Evolutionary conservation across 805 yeast genomes (phyloP).

Genomic region (Zygosaccharomyces lentus): DNA sequence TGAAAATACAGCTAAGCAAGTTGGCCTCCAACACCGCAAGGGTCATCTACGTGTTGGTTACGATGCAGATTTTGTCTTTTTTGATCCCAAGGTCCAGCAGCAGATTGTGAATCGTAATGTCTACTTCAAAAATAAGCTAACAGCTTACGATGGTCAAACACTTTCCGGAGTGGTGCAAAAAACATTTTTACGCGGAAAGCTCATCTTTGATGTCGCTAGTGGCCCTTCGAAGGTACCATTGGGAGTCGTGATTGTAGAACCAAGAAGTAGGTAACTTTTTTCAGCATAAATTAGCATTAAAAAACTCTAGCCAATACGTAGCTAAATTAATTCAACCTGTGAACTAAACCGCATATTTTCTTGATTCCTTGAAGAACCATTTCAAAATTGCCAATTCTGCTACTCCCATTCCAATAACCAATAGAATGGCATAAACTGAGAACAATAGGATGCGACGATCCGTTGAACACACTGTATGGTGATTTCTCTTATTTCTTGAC

Average conservation of each 20-base stretch:
- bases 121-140: conserved; percentile 77
- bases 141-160: conserved; percentile 75
- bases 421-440: conserved; percentile 58
- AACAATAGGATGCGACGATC: conserved; percentile 60
- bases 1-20: conserved; percentile 78
- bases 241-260: conserved; percentile 60
- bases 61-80: conserved; percentile 85
- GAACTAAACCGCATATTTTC: conserved; percentile 56
- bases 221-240: conserved; percentile 56
- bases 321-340: neutral
- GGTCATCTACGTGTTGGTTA: conserved; percentile 69
- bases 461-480: conserved; percentile 66
- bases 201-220: conserved; percentile 51
- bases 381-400: conserved; percentile 67
- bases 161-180: conserved; percentile 72
- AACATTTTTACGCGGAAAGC: conserved; percentile 73
- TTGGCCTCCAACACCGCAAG: conserved; percentile 67
- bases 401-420: conserved; percentile 65
- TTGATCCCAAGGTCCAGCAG: conserved; percentile 58
- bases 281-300: neutral
- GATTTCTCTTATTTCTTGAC: conserved; percentile 87
- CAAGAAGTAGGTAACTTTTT: conserved; percentile 37
- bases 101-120: conserved; percentile 51
- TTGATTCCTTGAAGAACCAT: conserved; percentile 64
- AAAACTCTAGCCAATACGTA: neutral